phyloP scores from a whole-genome alignment of 495 filamentous ascomycete genomes.

The Aeminium ludgeri region DNA sequence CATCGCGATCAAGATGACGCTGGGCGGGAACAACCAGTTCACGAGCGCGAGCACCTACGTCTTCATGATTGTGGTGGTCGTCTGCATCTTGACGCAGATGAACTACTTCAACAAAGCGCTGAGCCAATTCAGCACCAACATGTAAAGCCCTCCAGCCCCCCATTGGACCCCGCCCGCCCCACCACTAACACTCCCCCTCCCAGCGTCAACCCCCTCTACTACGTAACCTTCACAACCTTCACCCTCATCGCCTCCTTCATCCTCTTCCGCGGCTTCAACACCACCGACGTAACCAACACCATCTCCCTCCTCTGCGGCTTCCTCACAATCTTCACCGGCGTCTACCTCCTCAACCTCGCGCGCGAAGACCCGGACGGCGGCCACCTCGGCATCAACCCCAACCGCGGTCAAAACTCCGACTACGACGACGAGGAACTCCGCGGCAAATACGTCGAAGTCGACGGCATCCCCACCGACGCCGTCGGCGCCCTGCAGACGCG shows the following conservation, averaged over 20 bases:
- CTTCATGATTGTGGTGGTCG: slow-evolving; percentile 76
- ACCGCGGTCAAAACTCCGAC: too few relatives aligned
- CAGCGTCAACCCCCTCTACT: slow-evolving; percentile 96
- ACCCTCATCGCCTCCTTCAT: slow-evolving; percentile 93
- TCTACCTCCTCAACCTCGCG: slow-evolving; percentile 91
- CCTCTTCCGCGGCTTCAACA: slow-evolving; percentile 95
- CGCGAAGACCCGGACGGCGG: slow-evolving; percentile 75
- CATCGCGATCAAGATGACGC: slow-evolving; percentile 85
- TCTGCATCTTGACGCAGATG: slow-evolving; percentile 97
- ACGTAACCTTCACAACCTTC: slow-evolving; percentile 96
- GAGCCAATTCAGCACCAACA: slow-evolving; percentile 88
- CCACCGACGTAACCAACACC: slow-evolving; percentile 80
- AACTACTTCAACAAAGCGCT: slow-evolving; percentile 99
- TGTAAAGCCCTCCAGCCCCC: slow-evolving; percentile 40
- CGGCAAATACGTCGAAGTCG: slow-evolving; percentile 38
- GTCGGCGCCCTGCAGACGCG: slow-evolving; percentile 78
- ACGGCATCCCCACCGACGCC: slow-evolving; percentile 78
- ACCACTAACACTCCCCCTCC: background rate
- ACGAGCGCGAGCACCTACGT: slow-evolving; percentile 87
- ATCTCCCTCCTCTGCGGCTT: slow-evolving; percentile 87
- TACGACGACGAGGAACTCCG: slow-evolving; percentile 19
- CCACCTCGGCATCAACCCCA: slow-evolving; percentile 32
- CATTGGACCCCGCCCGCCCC: too few relatives aligned
- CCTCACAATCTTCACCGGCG: slow-evolving; percentile 89
- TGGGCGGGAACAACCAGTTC: slow-evolving; percentile 86